Conservation (phyloP, 768 basidiomycete genomes). For the Lactarius deliciosus region DNA sequence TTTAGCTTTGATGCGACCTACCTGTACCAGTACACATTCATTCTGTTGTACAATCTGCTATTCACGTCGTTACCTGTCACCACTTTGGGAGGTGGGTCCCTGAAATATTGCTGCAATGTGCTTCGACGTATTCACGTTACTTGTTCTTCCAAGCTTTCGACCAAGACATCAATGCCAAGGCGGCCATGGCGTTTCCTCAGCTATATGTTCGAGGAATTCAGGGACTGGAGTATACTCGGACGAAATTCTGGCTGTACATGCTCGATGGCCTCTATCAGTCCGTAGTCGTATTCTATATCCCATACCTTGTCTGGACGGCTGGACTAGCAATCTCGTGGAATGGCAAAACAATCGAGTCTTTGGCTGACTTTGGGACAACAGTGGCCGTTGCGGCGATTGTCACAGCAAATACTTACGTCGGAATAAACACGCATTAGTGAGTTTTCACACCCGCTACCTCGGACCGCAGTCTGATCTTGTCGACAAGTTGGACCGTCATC, state of each 20-base stretch:
- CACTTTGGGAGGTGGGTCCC: constrained; percentile 71
- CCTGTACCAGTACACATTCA: constrained; percentile 92
- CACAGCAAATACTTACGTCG: constrained; percentile 86
- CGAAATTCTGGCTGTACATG: constrained; percentile 96
- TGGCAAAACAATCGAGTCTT: constrained; percentile 73
- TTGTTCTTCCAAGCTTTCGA: constrained; percentile 67
- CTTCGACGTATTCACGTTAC: constrained; percentile 8
- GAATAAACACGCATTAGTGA: constrained; percentile 86
- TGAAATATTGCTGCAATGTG: background rate
- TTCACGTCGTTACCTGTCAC: constrained; percentile 96
- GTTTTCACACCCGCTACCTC: constrained; percentile 39
- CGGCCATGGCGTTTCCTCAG: constrained; percentile 89
- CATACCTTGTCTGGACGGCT: constrained; percentile 70
- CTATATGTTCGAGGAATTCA: constrained; percentile 95
- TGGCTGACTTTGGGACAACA: constrained; percentile 90
- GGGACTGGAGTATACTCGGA: constrained; percentile 88
- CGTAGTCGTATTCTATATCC: constrained; percentile 80
- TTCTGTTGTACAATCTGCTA: constrained; percentile 85
- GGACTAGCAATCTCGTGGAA: constrained; percentile 70
- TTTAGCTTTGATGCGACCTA: constrained; percentile 90
- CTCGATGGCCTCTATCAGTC: constrained; percentile 93
- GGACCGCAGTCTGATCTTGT: constrained; percentile 5
- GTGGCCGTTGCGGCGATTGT: constrained; percentile 86
- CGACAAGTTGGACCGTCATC: constrained; percentile 71
- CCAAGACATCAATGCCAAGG: constrained; percentile 89